Base-by-base conservation (phyloP, 176 grass and related monocot species). In the Microstegium vimineum region DNA sequence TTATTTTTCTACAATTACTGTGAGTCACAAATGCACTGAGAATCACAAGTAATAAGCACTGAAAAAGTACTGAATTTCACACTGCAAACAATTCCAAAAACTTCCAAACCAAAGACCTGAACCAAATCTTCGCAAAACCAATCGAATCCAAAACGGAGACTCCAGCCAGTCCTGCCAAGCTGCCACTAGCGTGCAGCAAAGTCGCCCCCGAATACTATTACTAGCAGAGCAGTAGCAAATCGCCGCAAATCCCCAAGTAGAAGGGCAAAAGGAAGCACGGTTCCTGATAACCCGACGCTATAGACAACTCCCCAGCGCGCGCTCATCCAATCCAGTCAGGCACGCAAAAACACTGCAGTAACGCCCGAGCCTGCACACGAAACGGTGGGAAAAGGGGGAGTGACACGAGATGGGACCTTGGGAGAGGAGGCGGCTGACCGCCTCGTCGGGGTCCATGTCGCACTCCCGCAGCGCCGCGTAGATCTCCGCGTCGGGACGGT, bases 381-480 rank as follows among this genome's bases (percentile, higher is more conserved):
- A 80, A 59, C 49, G 26, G 71, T 15, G 33, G 45, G 26, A 10
- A 52, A 30, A 52, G 34, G 28, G 74, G 45, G 45, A 8, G 28
- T 73, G 54, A 65, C 34, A 23, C 51, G 52, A 77, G 77, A 72
- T n/a, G 43, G 20, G 43, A 95, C 96, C 96, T 93, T 99, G 96
- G 69, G 93, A 86, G 61, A 99, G 90, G n/a, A 99, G 90, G 38
- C 96, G 89, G 75, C 94, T 89, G 85, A 95, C 91, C 54, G 96
- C 85, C 73, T 92, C 91, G 84, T 99, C 83, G 17, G 91, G 91
- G 96, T 99, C 89, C 96, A 99, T 99, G 86, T 82, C 87, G 89
- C 96, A 95, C 71, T 99, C 96, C 10, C 91, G 89, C 51, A 98
- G 92, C 90, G 92, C 87, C 37, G 93, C 87, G 82, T 99, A 99